A percentile compares a stretch with the other conserved stretches of the same genome.
Conservation (phyloP, 2,329 filamentous ascomycete genomes). For the Sclerotinia borealis region DNA sequence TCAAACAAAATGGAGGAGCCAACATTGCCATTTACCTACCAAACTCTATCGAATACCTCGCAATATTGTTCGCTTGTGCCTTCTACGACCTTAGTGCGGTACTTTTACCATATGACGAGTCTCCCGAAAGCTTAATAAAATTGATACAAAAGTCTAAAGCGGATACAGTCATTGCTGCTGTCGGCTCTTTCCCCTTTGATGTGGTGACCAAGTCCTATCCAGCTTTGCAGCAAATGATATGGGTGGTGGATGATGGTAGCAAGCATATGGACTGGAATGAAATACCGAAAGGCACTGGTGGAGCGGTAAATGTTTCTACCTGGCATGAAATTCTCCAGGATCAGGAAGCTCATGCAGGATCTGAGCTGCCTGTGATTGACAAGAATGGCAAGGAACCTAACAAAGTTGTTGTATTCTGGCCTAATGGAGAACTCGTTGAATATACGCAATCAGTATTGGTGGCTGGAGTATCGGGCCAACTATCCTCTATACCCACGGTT, state of each 20-base stretch:
- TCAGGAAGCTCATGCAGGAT: conserved; percentile 49
- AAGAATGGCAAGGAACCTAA: conserved; percentile 43
- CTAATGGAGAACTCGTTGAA: conserved; percentile 63
- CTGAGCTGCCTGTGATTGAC: conserved; percentile 59
- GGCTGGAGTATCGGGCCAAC: conserved; percentile 74
- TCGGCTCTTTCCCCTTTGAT: conserved; percentile 80
- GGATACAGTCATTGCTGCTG: conserved; percentile 77
- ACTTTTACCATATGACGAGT: conserved; percentile 75
- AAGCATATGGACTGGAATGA: conserved; percentile 95
- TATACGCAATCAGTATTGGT: conserved; percentile 81
- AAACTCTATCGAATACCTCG: conserved; percentile 85
- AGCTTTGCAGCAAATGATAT: conserved; percentile 71
- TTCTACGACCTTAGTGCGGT: conserved; percentile 80
- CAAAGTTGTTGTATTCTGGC: conserved; percentile 64
- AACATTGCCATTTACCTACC: conserved; percentile 85
- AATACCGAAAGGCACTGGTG: conserved; percentile 69
- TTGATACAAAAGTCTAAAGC: conserved; percentile 69
- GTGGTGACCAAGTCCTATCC: conserved; percentile 62
- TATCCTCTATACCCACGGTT: conserved; percentile 66
- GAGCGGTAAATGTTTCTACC: conserved; percentile 73
- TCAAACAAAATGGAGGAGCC: conserved; percentile 64
- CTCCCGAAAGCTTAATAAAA: conserved; percentile 60
- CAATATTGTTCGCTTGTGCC: conserved; percentile 76
- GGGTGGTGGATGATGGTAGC: conserved; percentile 88
- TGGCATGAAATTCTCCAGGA: conserved; percentile 88